Conservation (phyloP, 352 stramenopile species). For the Pythium apleroticum region DNA sequence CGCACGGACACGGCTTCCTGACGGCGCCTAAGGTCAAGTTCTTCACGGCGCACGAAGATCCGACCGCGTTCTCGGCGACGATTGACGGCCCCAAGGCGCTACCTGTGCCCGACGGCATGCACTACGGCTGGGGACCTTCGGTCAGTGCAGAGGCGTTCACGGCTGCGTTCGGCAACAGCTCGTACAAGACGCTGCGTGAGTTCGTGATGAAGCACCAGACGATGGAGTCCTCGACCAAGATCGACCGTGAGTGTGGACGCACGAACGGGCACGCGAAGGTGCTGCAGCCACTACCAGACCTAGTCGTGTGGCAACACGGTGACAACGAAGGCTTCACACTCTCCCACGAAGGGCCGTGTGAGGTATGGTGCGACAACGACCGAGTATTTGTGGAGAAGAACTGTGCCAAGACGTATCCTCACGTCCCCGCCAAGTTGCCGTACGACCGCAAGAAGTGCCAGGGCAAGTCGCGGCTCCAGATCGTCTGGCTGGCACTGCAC, state of each 20-base stretch:
- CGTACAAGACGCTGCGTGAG: slow-evolving; percentile 23
- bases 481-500: slow-evolving; percentile 37
- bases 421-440: slow-evolving; percentile 17
- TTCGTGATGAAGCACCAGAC: slow-evolving; percentile 26
- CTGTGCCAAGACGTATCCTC: slow-evolving; percentile 20
- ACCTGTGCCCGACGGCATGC: slow-evolving; percentile 12
- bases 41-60: slow-evolving; percentile 9
- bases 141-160: slow-evolving; percentile 14
- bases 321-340: slow-evolving; percentile 27
- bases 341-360: slow-evolving; percentile 31
- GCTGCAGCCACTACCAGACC: slow-evolving; percentile 17
- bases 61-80: slow-evolving; percentile 23
- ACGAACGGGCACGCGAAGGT: slow-evolving; percentile 13
- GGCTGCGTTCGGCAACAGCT: slow-evolving; percentile 17
- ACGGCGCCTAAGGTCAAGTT: slow-evolving; percentile 23
- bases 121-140: slow-evolving; percentile 8
- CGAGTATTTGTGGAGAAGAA: slow-evolving; percentile 24
- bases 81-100: slow-evolving; percentile 17
- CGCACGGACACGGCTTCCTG: slow-evolving; percentile 21
- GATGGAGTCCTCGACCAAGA: slow-evolving; percentile 1
- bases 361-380: slow-evolving; percentile 27
- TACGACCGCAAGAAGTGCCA: slow-evolving; percentile 28
- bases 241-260: slow-evolving; percentile 19
- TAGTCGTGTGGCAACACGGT: slow-evolving; percentile 27
- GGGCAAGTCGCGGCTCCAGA: slow-evolving; percentile 27